Conservation (phyloP, 2,329 filamentous ascomycete species). For the Pseudogymnoascus sp. region DNA sequence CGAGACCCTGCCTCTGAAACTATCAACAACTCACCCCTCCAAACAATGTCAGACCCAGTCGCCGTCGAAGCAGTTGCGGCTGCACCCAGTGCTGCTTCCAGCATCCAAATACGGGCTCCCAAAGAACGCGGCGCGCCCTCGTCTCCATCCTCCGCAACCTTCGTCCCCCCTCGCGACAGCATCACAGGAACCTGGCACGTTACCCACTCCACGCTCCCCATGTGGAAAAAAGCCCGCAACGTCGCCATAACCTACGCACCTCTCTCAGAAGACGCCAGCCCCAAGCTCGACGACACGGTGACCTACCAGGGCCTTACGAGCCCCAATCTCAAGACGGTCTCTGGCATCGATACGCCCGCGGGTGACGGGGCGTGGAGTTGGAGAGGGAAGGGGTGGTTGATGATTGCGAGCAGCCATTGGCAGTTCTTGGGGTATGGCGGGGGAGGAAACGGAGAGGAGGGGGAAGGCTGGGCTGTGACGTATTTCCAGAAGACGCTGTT, state of each 20-base stretch:
- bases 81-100: neutral
- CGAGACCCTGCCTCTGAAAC: neutral
- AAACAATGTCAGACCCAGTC: neutral
- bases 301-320: slow-evolving; percentile 51
- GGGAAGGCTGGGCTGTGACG: slow-evolving; percentile 63
- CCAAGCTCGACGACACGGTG: slow-evolving; percentile 61
- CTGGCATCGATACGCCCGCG: slow-evolving; percentile 52
- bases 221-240: slow-evolving; percentile 75
- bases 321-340: slow-evolving; percentile 47
- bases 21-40: neutral
- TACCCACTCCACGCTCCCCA: slow-evolving; percentile 65
- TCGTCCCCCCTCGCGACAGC: slow-evolving; percentile 40
- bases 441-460: slow-evolving; percentile 24
- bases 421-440: slow-evolving; percentile 69
- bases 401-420: slow-evolving; percentile 68
- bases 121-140: slow-evolving; percentile 6
- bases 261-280: slow-evolving; percentile 30
- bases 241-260: slow-evolving; percentile 68
- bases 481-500: slow-evolving; percentile 80
- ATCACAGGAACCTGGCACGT: slow-evolving; percentile 62
- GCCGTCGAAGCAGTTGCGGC: neutral
- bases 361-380: slow-evolving; percentile 54
- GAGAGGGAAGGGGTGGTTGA: slow-evolving; percentile 68
- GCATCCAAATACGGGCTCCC: neutral
- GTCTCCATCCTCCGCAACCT: slow-evolving; percentile 26